A percentile compares a stretch with the other conserved stretches of the same genome.
Evolutionary conservation across 352 stramenopile genomes (phyloP).

Genomic region (Globisporangium camurandrum): DNA sequence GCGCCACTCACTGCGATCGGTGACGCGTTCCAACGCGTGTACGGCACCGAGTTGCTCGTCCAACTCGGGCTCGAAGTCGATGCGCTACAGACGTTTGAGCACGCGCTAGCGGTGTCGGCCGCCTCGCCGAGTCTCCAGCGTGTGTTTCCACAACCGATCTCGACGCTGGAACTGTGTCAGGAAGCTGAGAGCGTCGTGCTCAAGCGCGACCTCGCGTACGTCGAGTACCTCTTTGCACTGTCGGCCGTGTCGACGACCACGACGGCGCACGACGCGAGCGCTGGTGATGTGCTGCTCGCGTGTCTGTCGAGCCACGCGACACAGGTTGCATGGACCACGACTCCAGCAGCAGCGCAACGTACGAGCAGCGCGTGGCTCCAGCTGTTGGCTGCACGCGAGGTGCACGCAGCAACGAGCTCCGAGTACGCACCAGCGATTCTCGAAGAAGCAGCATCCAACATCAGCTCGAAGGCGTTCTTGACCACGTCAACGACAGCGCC

Average conservation of each 20-base stretch:
- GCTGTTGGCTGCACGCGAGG: conserved; percentile 20
- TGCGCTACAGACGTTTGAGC: conserved; percentile 22
- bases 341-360: not conserved
- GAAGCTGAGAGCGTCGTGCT: conserved; percentile 40
- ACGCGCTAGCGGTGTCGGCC: conserved; percentile 22
- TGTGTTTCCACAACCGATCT: conserved; percentile 22
- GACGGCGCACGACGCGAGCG: not conserved
- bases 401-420: conserved; percentile 1
- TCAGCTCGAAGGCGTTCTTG: conserved; percentile 52
- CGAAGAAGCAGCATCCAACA: conserved; percentile 30
- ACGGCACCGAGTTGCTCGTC: conserved; percentile 36
- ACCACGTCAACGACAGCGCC: conserved; percentile 6
- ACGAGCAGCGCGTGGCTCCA: conserved; percentile 21
- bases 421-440: conserved; percentile 27
- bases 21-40: conserved; percentile 57
- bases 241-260: conserved; percentile 6
- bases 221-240: conserved; percentile 44
- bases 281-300: conserved; percentile 21
- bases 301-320: conserved; percentile 18
- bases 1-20: conserved; percentile 33
- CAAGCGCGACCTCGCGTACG: conserved; percentile 48
- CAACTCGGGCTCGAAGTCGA: conserved; percentile 38
- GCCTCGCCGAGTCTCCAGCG: conserved; percentile 21
- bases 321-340: not conserved
- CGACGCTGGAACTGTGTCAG: conserved; percentile 58